These are phyloP conservation scores for Diaporthe vaccinii DNA, from an alignment of 2,329 filamentous ascomycete species.

Conservation along the genomic window DNA sequence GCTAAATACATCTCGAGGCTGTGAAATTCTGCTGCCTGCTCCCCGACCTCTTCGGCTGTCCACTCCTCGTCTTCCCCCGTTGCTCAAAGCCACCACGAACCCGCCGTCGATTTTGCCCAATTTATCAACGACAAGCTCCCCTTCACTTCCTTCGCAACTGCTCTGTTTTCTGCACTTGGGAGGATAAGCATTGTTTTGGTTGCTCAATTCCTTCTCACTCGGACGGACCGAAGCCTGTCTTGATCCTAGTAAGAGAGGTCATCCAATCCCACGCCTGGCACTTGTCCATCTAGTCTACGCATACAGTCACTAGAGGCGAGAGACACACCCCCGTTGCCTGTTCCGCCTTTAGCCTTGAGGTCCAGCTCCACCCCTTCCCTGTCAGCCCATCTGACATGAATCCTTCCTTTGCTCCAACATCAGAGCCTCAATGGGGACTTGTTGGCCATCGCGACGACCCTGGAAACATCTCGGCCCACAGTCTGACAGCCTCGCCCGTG, in stretches of 20 bases:
- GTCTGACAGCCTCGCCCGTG: constrained; percentile 20
- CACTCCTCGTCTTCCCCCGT: neutral
- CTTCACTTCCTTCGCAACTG: neutral
- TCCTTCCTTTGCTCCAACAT: constrained; percentile 26
- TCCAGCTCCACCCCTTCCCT: constrained; percentile 3
- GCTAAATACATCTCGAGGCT: constrained; percentile 30
- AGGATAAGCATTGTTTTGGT: neutral
- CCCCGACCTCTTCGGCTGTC: neutral
- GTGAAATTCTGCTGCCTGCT: constrained; percentile 39
- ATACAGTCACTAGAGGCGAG: neutral
- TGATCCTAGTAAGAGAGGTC: constrained; percentile 13
- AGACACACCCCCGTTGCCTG: constrained; percentile 24
- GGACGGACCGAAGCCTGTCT: neutral
- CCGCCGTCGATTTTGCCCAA: constrained; percentile 31
- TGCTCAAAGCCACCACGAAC: constrained; percentile 18
- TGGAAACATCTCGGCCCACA: constrained; percentile 18
- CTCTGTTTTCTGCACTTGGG: neutral
- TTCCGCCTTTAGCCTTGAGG: constrained; percentile 19
- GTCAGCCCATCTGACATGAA: constrained; percentile 38
- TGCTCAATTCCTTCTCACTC: constrained; percentile 21
- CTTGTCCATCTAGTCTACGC: neutral
- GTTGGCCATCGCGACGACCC: constrained; percentile 24
- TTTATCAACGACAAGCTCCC: constrained; percentile 18
- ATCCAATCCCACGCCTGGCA: neutral
- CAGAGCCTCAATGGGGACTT: constrained; percentile 36